Conservation (phyloP, 2,329 filamentous ascomycete genomes). For the Elsinoe batatas region DNA sequence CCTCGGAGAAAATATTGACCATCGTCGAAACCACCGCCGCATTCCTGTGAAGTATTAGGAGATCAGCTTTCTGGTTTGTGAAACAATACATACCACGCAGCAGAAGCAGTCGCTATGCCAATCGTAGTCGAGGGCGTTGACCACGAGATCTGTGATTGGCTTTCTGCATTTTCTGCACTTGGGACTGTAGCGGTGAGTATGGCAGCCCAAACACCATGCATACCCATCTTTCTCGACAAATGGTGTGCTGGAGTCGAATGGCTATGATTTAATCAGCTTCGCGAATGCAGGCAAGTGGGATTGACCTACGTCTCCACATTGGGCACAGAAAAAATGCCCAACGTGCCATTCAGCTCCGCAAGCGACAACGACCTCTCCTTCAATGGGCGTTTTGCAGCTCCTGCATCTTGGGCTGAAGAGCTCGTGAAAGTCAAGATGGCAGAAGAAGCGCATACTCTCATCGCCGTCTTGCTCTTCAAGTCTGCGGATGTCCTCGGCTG, state of each 20-base stretch:
- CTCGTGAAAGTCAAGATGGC: slow-evolving; percentile 98
- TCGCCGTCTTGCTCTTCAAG: slow-evolving; percentile 51
- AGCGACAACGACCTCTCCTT: slow-evolving; percentile 87
- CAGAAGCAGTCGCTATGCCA: slow-evolving; percentile 93
- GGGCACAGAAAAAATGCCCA: slow-evolving; percentile 97
- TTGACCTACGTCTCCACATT: slow-evolving; percentile 67
- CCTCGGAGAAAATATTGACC: slow-evolving; percentile 54
- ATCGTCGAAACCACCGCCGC: slow-evolving; percentile 50
- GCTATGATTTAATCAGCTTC: slow-evolving; percentile 28
- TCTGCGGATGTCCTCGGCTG: slow-evolving; percentile 40
- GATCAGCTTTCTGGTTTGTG: not conserved
- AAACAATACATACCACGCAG: slow-evolving; percentile 46
- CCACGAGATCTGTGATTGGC: slow-evolving; percentile 80
- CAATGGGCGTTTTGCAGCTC: slow-evolving; percentile 91
- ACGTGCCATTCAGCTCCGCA: slow-evolving; percentile 94
- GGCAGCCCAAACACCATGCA: slow-evolving; percentile 90
- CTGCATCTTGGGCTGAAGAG: slow-evolving; percentile 86
- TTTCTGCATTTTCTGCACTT: slow-evolving; percentile 79
- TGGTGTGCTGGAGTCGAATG: slow-evolving; percentile 53
- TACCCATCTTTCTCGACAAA: slow-evolving; percentile 98
- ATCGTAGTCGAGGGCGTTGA: slow-evolving; percentile 78
- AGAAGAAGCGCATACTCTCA: slow-evolving; percentile 74
- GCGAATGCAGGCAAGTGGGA: not conserved
- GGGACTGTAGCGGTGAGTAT: slow-evolving; percentile 80
- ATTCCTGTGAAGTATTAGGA: slow-evolving; percentile 40